Conservation (phyloP, 345 rosid genomes). For the Brassica rapa region DNA sequence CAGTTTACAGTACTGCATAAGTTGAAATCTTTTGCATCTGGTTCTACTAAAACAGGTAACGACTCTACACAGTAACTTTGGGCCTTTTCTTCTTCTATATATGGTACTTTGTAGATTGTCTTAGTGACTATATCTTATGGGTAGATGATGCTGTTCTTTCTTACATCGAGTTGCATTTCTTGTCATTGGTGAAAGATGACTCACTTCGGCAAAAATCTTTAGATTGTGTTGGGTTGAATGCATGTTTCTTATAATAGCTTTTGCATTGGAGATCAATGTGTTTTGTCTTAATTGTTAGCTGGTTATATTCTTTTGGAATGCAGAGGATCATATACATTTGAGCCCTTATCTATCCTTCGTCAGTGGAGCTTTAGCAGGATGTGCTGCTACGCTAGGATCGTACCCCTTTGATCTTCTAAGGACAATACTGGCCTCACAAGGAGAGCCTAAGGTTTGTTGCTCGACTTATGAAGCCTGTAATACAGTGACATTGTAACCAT, state of each 20-base stretch:
- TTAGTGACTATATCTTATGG: too few relatives aligned
- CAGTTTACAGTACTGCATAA: constrained; percentile 85
- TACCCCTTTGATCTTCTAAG: constrained; percentile 96
- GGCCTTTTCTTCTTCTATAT: neutral
- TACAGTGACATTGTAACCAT: neutral
- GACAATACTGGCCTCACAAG: constrained; percentile 92
- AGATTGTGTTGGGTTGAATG: neutral
- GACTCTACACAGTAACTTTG: neutral
- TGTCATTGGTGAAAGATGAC: neutral
- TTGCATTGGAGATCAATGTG: neutral
- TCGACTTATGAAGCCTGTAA: neutral
- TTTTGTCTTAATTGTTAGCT: neutral
- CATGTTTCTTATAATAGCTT: neutral
- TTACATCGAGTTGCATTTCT: neutral
- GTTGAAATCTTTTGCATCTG: constrained; percentile 75
- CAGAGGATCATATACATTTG: constrained; percentile 85
- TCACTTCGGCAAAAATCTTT: neutral
- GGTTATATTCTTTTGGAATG: constrained; percentile 33
- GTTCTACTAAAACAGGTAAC: constrained; percentile 90
- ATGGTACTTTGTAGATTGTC: neutral
- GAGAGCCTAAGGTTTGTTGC: constrained; percentile 86
- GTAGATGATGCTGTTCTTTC: neutral
- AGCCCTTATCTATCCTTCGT: constrained; percentile 80
- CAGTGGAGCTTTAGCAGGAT: constrained; percentile 93
- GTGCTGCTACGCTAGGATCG: constrained; percentile 96